Evolutionary conservation across 1,139 yeast genomes (phyloP).

Genomic region (Saccharomyces pastorianus): DNA sequence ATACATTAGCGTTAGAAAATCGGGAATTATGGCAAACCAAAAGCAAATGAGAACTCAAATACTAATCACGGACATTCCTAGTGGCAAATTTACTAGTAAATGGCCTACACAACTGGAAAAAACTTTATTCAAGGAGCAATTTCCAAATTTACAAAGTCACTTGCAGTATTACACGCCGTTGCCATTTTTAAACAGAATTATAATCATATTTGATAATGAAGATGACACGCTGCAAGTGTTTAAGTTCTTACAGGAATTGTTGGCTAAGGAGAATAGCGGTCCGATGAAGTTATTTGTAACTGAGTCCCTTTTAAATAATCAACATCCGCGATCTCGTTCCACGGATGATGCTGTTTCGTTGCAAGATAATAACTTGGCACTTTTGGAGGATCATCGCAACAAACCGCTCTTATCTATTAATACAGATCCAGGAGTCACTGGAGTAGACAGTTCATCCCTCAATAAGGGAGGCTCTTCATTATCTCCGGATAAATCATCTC

Average conservation of each 20-base stretch:
- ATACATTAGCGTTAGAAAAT: not conserved
- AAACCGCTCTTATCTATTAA: slow-evolving; percentile 23
- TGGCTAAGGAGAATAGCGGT: slow-evolving; percentile 3
- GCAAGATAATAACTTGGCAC: not conserved
- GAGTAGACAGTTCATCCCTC: slow-evolving; percentile 13
- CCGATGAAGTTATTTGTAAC: slow-evolving; percentile 22
- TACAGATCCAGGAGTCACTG: slow-evolving; percentile 21
- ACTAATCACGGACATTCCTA: slow-evolving; percentile 28
- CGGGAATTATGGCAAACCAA: not conserved
- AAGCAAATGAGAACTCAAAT: slow-evolving; percentile 20
- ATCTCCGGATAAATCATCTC: slow-evolving; percentile 23
- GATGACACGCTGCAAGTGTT: slow-evolving; percentile 17
- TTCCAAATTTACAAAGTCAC: slow-evolving; percentile 18
- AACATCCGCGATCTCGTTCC: slow-evolving; percentile 18
- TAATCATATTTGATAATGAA: slow-evolving; percentile 25
- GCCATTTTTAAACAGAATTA: slow-evolving; percentile 27
- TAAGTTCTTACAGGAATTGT: slow-evolving; percentile 13
- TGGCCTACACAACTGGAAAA: slow-evolving; percentile 26
- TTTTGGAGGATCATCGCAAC: not conserved
- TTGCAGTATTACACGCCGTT: slow-evolving; percentile 28
- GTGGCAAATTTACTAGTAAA: slow-evolving; percentile 15
- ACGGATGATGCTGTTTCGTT: slow-evolving; percentile 8
- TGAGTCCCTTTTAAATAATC: slow-evolving; percentile 21
- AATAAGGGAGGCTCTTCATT: slow-evolving; percentile 23
- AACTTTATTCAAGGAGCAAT: slow-evolving; percentile 17